These are phyloP conservation scores for Globisporangium alternatum DNA, from an alignment of 352 stramenopile species.

Conservation along the genomic window DNA sequence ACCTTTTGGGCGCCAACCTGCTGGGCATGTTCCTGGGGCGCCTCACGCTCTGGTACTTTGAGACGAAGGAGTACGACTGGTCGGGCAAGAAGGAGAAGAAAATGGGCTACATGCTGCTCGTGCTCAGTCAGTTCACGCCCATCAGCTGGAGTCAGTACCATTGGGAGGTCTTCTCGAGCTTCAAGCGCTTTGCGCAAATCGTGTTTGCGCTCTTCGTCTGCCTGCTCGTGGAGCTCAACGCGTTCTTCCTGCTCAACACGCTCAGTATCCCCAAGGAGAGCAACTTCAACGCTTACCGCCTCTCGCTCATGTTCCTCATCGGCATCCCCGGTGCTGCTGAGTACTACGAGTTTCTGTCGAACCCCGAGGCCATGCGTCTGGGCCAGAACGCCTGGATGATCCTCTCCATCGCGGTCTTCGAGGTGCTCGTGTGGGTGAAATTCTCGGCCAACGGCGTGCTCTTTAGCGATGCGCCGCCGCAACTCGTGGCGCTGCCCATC, in stretches of 20 bases:
- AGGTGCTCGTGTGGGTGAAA: constrained; percentile 82
- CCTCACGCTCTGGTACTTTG: constrained; percentile 70
- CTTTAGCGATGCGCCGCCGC: constrained; percentile 54
- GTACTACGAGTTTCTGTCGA: constrained; percentile 87
- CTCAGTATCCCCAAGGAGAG: constrained; percentile 86
- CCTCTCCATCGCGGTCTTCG: constrained; percentile 69
- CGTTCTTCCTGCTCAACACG: constrained; percentile 91
- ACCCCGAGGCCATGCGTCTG: constrained; percentile 69
- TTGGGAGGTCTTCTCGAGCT: constrained; percentile 91
- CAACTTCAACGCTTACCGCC: constrained; percentile 80
- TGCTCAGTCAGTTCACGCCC: constrained; percentile 87
- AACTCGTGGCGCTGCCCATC: constrained; percentile 56
- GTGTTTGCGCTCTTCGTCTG: constrained; percentile 86
- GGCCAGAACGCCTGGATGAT: constrained; percentile 87
- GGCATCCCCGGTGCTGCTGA: constrained; percentile 78
- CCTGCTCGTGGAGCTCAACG: constrained; percentile 89
- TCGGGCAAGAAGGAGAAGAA: constrained; percentile 76
- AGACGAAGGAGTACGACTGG: constrained; percentile 91
- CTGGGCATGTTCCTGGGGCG: constrained; percentile 84
- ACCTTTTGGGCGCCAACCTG: constrained; percentile 91
- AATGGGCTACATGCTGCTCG: constrained; percentile 56
- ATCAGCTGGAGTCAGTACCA: constrained; percentile 88
- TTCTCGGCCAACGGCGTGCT: constrained; percentile 61
- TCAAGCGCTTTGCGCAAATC: constrained; percentile 84
- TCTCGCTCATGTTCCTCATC: constrained; percentile 76